Evolutionary conservation across 2,329 filamentous ascomycete genomes (phyloP), one percentile per base, ranked within the genome.

Genomic region (Ophiostoma sp.): DNA sequence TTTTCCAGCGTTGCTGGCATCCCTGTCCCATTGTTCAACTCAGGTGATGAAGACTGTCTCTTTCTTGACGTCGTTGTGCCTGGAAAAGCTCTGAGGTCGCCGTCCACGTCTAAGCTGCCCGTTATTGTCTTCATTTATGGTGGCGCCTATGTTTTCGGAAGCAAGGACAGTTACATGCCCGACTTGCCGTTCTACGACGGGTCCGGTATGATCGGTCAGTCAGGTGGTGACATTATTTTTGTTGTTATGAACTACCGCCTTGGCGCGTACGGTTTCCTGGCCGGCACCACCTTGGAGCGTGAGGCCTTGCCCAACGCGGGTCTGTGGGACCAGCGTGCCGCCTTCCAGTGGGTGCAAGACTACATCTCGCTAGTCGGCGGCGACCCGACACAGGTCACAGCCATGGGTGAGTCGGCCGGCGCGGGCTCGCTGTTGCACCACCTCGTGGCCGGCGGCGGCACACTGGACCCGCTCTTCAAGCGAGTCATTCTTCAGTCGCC

Each of bases 31-130:
- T 75, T 78, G 15, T 81, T 82, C 69, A 55, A 76, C 4, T 76
- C 77, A 9, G 78, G 77, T 33, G 74, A 77, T 15, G 84, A 87
- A 75, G 85, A 87, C 73, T 87, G 86, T 74, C 80, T 87, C 1
- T 85, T 85, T 75, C 81, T 87, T 15, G 85, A 87, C 75, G 76
- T 87, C n/a, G 83, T 83, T 57, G 84, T 85, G 0, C 85, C 85
- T 4, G 80, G 79, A 7, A 82, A 82, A 72, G 84, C 82, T 0
- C 77, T 85, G 25, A 76, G 80, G 22, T 78, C 81, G 33, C 79
- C 80, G 15, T 78, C 77, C 0, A 75, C 78, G n/a, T 25, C 61
- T 15, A 79, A 78, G 68, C 77, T 87, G 8, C 84, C 84, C 2
- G 84, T 87, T 1, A 78, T 84, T 19, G 81, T 85, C 7, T 87